Percentiles rank a stretch among this genome's conserved stretches.
Conservation (phyloP, 345 rosid species). For the Pugionium dolabratum region DNA sequence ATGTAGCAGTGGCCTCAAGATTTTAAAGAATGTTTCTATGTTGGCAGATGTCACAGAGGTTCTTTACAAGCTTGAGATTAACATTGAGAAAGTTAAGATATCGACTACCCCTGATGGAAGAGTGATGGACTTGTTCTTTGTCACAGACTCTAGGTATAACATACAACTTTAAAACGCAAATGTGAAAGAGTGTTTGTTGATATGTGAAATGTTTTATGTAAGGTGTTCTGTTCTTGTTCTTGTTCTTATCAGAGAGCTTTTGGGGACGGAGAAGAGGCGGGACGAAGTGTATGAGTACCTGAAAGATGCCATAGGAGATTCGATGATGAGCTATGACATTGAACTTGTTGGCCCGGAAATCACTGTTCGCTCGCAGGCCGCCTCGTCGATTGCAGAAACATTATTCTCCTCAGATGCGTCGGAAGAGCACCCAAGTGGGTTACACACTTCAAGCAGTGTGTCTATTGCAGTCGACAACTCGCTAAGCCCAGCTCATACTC, state of each 20-base stretch:
- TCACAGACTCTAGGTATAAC: conserved; percentile 83
- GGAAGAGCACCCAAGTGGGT: conserved; percentile 43
- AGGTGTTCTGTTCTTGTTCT: conserved; percentile 18
- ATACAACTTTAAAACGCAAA: neutral
- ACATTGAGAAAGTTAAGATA: conserved; percentile 87
- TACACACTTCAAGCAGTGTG: conserved; percentile 45
- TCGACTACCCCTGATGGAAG: conserved; percentile 95
- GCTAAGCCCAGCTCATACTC: conserved; percentile 81
- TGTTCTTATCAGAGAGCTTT: conserved; percentile 61
- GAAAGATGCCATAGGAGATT: conserved; percentile 52
- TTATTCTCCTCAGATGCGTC: conserved; percentile 50
- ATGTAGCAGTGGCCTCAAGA: conserved; percentile 1
- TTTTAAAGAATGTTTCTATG: conserved; percentile 13
- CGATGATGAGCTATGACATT: conserved; percentile 73
- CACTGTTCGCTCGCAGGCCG: conserved; percentile 63
- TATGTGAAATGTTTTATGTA: conserved; percentile 1
- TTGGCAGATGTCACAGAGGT: conserved; percentile 75
- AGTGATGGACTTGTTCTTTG: conserved; percentile 90
- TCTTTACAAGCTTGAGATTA: conserved; percentile 85
- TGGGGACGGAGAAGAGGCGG: conserved; percentile 70
- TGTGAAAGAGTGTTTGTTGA: neutral
- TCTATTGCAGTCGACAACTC: conserved; percentile 76
- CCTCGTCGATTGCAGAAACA: conserved; percentile 68
- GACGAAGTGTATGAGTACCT: conserved; percentile 55
- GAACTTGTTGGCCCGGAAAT: conserved; percentile 74